Conservation (phyloP, 2,329 filamentous ascomycete species). For the Pestalotiopsis sp. region DNA sequence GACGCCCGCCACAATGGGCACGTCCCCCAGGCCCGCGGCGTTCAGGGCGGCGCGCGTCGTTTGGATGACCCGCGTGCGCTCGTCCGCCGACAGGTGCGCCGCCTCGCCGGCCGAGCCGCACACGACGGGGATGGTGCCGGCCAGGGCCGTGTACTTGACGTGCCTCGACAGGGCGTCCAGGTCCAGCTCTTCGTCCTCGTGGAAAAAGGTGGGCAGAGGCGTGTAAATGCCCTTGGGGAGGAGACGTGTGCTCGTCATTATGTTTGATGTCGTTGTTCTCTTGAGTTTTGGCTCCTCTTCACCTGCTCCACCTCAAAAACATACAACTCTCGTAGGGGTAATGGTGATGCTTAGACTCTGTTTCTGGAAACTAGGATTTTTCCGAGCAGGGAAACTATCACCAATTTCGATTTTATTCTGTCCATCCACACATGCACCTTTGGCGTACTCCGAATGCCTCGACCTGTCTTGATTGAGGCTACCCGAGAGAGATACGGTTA, state of each 20-base stretch:
- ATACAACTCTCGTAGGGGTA: too few relatives aligned
- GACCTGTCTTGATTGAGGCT: not conserved
- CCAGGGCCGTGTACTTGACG: constrained; percentile 59
- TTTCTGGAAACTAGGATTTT: not conserved
- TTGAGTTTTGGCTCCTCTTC: not conserved
- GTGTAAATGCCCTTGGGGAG: constrained; percentile 54
- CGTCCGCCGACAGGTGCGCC: constrained; percentile 65
- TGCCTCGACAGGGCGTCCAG: constrained; percentile 48
- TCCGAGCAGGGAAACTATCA: not conserved
- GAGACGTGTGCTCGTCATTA: not conserved
- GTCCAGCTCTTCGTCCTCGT: constrained; percentile 55
- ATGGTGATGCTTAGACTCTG: too few relatives aligned
- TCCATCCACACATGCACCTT: not conserved
- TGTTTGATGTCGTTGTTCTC: not conserved
- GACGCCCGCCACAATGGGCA: constrained; percentile 68
- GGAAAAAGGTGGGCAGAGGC: constrained; percentile 63
- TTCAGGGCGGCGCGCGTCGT: constrained; percentile 64
- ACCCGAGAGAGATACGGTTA: not conserved
- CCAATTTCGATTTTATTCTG: not conserved
- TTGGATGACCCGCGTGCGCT: constrained; percentile 61
- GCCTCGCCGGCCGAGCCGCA: constrained; percentile 76
- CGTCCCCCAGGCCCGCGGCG: constrained; percentile 49
- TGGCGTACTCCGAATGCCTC: not conserved
- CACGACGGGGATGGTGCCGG: constrained; percentile 68
- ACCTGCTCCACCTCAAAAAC: too few relatives aligned